Evolutionary conservation across 1,139 yeast genomes (phyloP).

Genomic region (Saccharomycopsis hybrid): DNA sequence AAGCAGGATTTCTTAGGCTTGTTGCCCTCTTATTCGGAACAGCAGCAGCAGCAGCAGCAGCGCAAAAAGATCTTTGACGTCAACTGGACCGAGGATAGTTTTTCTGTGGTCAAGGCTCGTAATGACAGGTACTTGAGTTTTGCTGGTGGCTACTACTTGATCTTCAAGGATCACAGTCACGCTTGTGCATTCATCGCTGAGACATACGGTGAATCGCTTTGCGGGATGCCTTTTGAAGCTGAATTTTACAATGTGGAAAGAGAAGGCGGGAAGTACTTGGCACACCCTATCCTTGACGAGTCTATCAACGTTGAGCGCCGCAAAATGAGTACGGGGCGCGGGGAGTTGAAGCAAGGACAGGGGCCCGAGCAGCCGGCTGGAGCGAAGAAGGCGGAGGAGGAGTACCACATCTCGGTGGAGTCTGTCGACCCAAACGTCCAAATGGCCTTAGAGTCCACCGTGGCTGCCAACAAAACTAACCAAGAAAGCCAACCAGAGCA

Average conservation of each 20-base stretch:
- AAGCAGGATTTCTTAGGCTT: slow-evolving; percentile 19
- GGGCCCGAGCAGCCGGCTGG: too few species aligned
- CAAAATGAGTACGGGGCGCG: too few species aligned
- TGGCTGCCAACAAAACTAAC: not conserved
- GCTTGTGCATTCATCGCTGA: slow-evolving; percentile 15
- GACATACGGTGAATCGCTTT: slow-evolving; percentile 3
- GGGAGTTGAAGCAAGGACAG: not conserved
- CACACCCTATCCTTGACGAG: slow-evolving; percentile 2
- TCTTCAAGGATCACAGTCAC: slow-evolving; percentile 6
- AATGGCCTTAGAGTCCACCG: too few species aligned
- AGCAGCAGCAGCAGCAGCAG: too few species aligned
- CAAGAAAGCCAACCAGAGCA: not conserved
- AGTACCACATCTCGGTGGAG: too few species aligned
- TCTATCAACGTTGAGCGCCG: not conserved
- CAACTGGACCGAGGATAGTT: slow-evolving; percentile 8
- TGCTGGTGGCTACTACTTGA: slow-evolving; percentile 14
- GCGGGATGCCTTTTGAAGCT: slow-evolving; percentile 11
- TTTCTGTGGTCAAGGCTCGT: slow-evolving; percentile 15
- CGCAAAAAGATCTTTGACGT: slow-evolving; percentile 1
- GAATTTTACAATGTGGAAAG: too few species aligned
- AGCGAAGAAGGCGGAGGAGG: not conserved
- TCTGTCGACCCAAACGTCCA: not conserved
- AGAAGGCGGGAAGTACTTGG: too few species aligned
- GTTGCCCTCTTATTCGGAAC: too few species aligned
- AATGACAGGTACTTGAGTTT: slow-evolving; percentile 5